phyloP scores from a whole-genome alignment of 75 land plant species.

The Adiantum capillusveneris region DNA sequence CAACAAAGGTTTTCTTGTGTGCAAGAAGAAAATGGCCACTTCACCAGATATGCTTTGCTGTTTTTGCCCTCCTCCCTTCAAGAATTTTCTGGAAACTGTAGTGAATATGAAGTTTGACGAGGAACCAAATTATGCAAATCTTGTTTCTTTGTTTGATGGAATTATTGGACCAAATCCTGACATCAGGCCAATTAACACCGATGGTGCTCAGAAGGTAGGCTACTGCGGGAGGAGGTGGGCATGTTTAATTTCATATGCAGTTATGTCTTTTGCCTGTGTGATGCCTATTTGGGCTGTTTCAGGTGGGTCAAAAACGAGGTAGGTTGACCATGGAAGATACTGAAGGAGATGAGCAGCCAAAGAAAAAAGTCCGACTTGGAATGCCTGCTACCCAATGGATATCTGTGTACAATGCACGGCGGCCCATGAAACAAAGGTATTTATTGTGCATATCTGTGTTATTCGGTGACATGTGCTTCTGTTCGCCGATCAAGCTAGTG shows the following conservation, averaged over 20 bases:
- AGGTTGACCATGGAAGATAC: conserved; percentile 71
- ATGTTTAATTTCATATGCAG: conserved; percentile 5
- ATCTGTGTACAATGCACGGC: conserved; percentile 82
- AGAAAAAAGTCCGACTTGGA: conserved; percentile 82
- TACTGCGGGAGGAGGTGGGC: too few species aligned
- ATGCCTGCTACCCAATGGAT: conserved; percentile 98
- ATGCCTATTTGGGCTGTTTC: conserved; percentile 9
- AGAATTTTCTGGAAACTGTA: conserved; percentile 84
- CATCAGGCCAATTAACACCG: conserved; percentile 82
- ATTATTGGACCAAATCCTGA: conserved; percentile 84
- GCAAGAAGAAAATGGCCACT: conserved; percentile 97
- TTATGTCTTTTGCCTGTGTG: background rate
- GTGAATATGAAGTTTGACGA: conserved; percentile 97
- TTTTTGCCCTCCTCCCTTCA: conserved; percentile 81
- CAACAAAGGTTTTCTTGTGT: conserved; percentile 87
- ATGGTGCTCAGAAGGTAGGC: conserved; percentile 95
- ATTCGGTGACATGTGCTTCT: too few species aligned
- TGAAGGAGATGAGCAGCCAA: conserved; percentile 89
- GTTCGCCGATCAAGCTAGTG: too few species aligned
- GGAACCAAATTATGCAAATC: conserved; percentile 83
- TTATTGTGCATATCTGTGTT: too few species aligned
- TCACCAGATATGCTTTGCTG: conserved; percentile 89
- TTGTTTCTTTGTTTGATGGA: conserved; percentile 70
- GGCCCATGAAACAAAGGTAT: conserved; percentile 93
- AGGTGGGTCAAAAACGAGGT: conserved; percentile 90